These are phyloP conservation scores for Lolium rigidum DNA, from an alignment of 176 grass and related monocot genomes.

Conservation along the genomic window DNA sequence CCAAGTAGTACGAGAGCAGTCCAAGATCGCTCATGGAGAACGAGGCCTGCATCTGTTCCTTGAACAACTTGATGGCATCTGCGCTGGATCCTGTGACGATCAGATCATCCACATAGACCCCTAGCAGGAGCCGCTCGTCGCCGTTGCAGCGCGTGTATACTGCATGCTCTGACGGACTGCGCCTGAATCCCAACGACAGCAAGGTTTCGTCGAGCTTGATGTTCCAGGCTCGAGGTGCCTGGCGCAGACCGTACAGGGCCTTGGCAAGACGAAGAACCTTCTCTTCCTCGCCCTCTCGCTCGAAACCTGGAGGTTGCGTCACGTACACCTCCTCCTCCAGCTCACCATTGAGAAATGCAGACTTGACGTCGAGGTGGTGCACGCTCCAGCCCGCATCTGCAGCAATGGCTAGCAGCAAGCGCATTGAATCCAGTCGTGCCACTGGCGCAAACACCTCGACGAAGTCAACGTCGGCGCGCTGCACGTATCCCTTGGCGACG, in stretches of 20 bases:
- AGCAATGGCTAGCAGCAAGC: neutral
- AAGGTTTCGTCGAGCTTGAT: neutral
- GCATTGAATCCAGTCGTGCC: too few relatives aligned
- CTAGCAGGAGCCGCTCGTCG: too few relatives aligned
- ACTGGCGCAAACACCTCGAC: too few relatives aligned
- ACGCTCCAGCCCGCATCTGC: neutral
- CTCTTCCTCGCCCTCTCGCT: neutral
- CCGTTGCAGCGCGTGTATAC: neutral
- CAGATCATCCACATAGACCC: too few relatives aligned
- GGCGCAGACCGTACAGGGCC: neutral
- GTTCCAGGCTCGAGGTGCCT: neutral
- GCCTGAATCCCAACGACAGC: neutral
- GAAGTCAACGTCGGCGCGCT: too few relatives aligned
- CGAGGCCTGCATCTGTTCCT: too few relatives aligned
- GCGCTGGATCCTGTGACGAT: too few relatives aligned
- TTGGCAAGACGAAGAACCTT: neutral
- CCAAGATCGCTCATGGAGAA: too few relatives aligned
- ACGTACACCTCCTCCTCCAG: too few relatives aligned
- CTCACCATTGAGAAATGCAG: neutral
- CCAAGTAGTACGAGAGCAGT: neutral
- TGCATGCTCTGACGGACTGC: neutral
- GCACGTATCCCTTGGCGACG: too few relatives aligned
- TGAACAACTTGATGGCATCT: too few relatives aligned
- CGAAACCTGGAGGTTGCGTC: neutral
- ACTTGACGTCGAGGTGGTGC: neutral